Base-by-base conservation (phyloP, 176 grass and related monocot species). In the Lolium rigidum region DNA sequence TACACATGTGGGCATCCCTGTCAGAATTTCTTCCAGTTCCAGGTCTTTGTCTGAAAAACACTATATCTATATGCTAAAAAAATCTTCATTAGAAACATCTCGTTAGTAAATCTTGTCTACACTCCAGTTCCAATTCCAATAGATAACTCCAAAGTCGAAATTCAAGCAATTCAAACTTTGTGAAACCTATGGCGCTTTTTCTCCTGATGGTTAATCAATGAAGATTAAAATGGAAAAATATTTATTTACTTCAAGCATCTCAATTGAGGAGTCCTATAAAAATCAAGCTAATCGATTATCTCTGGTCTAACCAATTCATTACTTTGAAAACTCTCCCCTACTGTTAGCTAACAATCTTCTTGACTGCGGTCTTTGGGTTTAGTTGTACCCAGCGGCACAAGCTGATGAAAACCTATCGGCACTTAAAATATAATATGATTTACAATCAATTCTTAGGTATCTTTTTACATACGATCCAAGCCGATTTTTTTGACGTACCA, bases 291-390 rank as follows among this genome's bases (percentile, higher is more conserved):
- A 56, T 54, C 15, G 17, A 69, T 20, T 1, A 22, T 65, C n/a
- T 12, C 60, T 82, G 8, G 56, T 59, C 6, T 15, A 55, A 55
- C 22, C 49, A 46, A 10, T 11, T 35, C 10, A 21, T 22, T 67
- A 22, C 35, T 76, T 37, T 51, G 21, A 38, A 58, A 69, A 14
- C 43, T 16, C 66, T 25, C 86, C 31, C 31, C 7, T 67, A 69
- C 38, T 82, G 58, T 20, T 59, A 39, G 39, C 79, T 74, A 60
- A 24, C 10, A 60, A 77, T 60, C 16, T 68, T 68, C 20, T 66
- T 68, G 18, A 54, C 17, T 57, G 9, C 9, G 22, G 12, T 83
- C 48, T 31, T 70, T 57, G 47, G 4, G 15, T 76, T 80, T 65
- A 75, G 31, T 67, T 68, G 48, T 81, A 22, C 71, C 4, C 16